A percentile compares a stretch with the other conserved stretches of the same genome.
Conservation (phyloP, 2,329 filamentous ascomycete species). For the Dothiorella sarmentorum region DNA sequence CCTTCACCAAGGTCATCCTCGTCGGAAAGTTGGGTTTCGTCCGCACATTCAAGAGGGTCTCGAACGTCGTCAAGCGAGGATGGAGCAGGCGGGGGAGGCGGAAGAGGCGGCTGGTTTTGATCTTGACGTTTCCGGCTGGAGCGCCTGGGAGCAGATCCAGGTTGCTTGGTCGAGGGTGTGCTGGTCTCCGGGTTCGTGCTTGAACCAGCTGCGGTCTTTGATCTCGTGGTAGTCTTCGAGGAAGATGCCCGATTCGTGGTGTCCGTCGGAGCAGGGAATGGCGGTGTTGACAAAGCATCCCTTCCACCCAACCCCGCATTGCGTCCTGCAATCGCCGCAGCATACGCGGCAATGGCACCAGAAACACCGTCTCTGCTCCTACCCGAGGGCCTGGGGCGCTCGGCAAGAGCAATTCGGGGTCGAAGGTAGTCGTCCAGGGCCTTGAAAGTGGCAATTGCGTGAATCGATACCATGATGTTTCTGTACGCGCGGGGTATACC, state of each 20-base stretch:
- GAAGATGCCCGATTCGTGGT: conserved; percentile 27
- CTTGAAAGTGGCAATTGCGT: conserved; percentile 97
- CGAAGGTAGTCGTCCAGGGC: conserved; percentile 92
- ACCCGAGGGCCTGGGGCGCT: conserved; percentile 60
- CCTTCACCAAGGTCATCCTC: conserved; percentile 65
- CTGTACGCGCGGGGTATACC: conserved; percentile 84
- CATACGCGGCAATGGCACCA: conserved; percentile 71
- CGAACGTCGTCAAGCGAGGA: conserved; percentile 14
- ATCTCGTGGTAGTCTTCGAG: conserved; percentile 31
- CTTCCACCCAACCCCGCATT: conserved; percentile 30
- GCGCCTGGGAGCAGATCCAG: conserved; percentile 48
- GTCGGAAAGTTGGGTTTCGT: conserved; percentile 79
- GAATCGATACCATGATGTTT: conserved; percentile 97
- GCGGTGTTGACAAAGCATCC: conserved; percentile 29
- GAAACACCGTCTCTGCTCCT: conserved; percentile 61
- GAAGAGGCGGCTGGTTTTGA: conserved; percentile 49
- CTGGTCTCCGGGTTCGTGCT: conserved; percentile 43
- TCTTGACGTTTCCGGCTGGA: conserved; percentile 57
- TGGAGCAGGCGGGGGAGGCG: conserved; percentile 45
- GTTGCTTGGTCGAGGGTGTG: conserved; percentile 56
- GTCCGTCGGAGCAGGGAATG: conserved; percentile 35
- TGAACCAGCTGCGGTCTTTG: conserved; percentile 40
- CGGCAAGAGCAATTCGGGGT: conserved; percentile 78
- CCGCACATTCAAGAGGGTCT: conserved; percentile 82
- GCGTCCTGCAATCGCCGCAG: conserved; percentile 65